phyloP scores from a whole-genome alignment of 1,284 basidiomycete species.

The Stygiomarasmius scandens region DNA sequence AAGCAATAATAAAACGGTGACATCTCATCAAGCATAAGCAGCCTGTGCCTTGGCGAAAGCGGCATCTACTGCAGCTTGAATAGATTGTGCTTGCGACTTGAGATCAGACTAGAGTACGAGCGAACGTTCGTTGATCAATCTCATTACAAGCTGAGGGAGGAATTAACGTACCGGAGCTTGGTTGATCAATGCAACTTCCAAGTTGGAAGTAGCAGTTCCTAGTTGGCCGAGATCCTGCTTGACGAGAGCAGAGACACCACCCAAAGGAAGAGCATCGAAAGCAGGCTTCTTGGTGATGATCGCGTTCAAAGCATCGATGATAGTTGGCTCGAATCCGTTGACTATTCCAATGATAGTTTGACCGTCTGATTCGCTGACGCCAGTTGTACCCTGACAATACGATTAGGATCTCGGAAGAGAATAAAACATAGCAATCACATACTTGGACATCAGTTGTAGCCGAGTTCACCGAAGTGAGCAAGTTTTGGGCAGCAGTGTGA shows the following conservation, averaged over 20 bases:
- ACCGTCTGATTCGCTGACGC: constrained; percentile 23
- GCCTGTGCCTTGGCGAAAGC: constrained; percentile 34
- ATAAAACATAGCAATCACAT: not conserved
- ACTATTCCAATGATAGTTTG: constrained; percentile 28
- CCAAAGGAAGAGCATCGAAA: constrained; percentile 21
- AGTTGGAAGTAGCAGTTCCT: constrained; percentile 25
- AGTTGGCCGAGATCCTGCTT: constrained; percentile 28
- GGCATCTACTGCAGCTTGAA: constrained; percentile 27
- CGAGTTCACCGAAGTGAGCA: constrained; percentile 27
- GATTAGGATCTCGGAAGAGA: too few relatives aligned
- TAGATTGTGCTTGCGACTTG: constrained; percentile 19
- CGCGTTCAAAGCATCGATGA: constrained; percentile 26
- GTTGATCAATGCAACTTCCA: constrained; percentile 31
- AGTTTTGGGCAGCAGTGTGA: constrained; percentile 27
- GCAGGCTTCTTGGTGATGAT: constrained; percentile 35
- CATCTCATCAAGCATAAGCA: constrained; percentile 33
- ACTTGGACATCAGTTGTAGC: constrained; percentile 33
- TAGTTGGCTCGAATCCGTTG: constrained; percentile 28
- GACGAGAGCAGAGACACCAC: constrained; percentile 15
- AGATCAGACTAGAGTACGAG: constrained; percentile 19
- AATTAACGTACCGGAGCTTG: constrained; percentile 29
- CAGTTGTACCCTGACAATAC: constrained; percentile 12
- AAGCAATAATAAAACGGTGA: too few relatives aligned
- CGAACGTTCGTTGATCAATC: not conserved
- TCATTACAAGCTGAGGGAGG: too few relatives aligned